Evolutionary conservation across 2,329 filamentous ascomycete species (phyloP).

Genomic region (Cadophora luteo-olivacea): DNA sequence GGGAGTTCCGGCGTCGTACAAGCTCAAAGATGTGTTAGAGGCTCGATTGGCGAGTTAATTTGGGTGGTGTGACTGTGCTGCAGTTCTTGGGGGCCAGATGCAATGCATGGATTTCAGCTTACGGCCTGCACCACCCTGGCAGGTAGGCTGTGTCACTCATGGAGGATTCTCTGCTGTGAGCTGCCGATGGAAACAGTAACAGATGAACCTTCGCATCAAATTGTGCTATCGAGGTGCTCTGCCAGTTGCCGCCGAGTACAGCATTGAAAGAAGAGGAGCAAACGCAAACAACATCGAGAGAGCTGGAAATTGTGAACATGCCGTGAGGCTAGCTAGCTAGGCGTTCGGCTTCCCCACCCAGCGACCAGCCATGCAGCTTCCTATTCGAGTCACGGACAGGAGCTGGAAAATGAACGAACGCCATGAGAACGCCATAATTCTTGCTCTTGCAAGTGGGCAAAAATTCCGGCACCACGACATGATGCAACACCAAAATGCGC

Average conservation of each 20-base stretch:
- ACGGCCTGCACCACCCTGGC: neutral
- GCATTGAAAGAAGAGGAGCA: neutral
- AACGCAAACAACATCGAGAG: neutral
- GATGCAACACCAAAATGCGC: neutral
- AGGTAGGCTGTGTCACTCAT: neutral
- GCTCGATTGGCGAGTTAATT: conserved; percentile 5
- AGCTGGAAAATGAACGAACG: conserved; percentile 1
- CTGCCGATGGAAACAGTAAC: conserved; percentile 1
- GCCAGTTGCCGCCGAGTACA: neutral
- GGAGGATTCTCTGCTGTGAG: neutral
- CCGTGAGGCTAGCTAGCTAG: no score
- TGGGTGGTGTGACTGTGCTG: neutral
- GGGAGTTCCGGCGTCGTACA: conserved; percentile 1
- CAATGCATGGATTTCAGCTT: conserved; percentile 5
- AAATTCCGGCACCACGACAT: neutral
- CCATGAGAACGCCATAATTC: conserved; percentile 5
- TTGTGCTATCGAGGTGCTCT: neutral
- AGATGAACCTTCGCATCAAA: neutral
- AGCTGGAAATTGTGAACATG: neutral
- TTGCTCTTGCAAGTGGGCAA: neutral
- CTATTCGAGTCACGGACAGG: neutral
- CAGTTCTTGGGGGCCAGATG: neutral
- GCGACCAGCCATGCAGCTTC: neutral
- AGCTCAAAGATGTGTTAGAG: neutral
- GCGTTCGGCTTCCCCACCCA: conserved; percentile 3